phyloP scores from a whole-genome alignment of 805 yeast genomes.

The Kluyveromyces lactis region DNA sequence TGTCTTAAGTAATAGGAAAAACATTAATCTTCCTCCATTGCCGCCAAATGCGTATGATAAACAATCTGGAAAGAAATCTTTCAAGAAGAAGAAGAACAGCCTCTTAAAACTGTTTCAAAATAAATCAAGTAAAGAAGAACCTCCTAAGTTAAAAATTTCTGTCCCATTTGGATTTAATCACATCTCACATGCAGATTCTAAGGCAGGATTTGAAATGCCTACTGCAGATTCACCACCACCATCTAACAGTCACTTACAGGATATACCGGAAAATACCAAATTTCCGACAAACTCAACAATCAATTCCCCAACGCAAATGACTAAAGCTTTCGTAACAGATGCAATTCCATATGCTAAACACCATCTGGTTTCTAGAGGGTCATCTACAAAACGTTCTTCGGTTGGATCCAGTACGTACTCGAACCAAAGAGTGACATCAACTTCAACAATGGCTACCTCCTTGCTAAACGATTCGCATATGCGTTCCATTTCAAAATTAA shows the following conservation, averaged over 20 bases:
- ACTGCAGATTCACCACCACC: constrained; percentile 2
- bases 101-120: constrained; percentile 27
- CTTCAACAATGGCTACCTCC: constrained; percentile 26
- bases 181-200: constrained; percentile 32
- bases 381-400: constrained; percentile 3
- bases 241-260: not conserved
- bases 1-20: constrained; percentile 24
- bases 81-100: constrained; percentile 15
- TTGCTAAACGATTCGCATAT: constrained; percentile 11
- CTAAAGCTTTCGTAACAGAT: constrained; percentile 10
- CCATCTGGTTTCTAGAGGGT: not conserved
- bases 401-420: constrained; percentile 3
- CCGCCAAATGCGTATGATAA: constrained; percentile 18
- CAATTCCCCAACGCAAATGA: not conserved
- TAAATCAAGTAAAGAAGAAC: constrained; percentile 9
- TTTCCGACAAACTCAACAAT: not conserved
- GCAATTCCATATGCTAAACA: not conserved
- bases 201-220: constrained; percentile 6
- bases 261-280: not conserved
- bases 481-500: constrained; percentile 9
- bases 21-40: constrained; percentile 32
- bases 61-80: constrained; percentile 1
- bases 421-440: constrained; percentile 16
- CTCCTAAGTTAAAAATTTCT: constrained; percentile 23
- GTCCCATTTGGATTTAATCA: constrained; percentile 35